These are phyloP conservation scores for Rubroboletus satanas DNA, from an alignment of 768 basidiomycete species.

Conservation along the genomic window DNA sequence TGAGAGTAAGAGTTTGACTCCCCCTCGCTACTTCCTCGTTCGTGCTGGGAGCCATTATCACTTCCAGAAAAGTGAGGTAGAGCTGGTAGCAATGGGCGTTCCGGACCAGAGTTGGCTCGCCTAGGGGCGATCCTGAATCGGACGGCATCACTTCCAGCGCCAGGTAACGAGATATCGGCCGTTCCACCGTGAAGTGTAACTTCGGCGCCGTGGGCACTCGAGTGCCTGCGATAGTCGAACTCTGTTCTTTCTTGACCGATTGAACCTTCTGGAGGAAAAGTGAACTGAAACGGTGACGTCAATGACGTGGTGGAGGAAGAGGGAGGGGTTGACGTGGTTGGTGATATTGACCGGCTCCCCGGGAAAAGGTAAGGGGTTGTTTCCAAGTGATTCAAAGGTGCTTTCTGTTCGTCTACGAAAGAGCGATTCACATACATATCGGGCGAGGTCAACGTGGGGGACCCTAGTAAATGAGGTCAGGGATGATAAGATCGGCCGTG, in stretches of 20 bases:
- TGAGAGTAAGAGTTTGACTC: conserved; percentile 43
- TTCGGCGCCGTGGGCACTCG: conserved; percentile 50
- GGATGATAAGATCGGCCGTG: conserved; percentile 27
- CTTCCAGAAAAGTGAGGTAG: conserved; percentile 47
- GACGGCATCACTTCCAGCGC: conserved; percentile 49
- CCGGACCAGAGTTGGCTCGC: conserved; percentile 45
- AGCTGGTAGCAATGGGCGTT: conserved; percentile 46
- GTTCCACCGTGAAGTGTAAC: conserved; percentile 72
- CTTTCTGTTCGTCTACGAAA: conserved; percentile 55
- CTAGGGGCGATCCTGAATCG: conserved; percentile 57
- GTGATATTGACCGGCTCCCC: conserved; percentile 69
- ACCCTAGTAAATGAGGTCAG: conserved; percentile 46
- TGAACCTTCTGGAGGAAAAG: conserved; percentile 51
- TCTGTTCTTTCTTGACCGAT: conserved; percentile 55
- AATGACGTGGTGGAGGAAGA: conserved; percentile 60
- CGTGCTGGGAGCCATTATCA: conserved; percentile 50
- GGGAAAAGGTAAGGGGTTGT: conserved; percentile 57
- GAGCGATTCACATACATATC: conserved; percentile 50
- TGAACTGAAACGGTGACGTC: conserved; percentile 64
- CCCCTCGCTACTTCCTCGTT: conserved; percentile 54
- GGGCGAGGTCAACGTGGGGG: conserved; percentile 46
- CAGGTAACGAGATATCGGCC: conserved; percentile 60
- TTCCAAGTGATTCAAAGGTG: conserved; percentile 47
- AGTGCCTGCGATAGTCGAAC: conserved; percentile 62
- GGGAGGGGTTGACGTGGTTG: conserved; percentile 56